Conservation (phyloP, 345 rosid species). For the Trapa bicornis region DNA sequence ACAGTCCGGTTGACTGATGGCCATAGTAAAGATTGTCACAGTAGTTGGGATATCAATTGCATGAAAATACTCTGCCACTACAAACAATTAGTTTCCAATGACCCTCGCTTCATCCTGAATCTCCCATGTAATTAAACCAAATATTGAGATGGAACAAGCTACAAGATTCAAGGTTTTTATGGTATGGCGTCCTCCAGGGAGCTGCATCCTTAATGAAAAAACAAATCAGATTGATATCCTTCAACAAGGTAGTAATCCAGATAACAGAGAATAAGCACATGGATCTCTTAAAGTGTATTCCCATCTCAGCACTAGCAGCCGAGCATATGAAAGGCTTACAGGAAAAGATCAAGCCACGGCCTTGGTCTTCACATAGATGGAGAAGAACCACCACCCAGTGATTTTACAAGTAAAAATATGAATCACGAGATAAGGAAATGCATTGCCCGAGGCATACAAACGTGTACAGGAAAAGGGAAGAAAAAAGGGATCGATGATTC, state of each 20-base stretch:
- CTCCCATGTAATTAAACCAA: no score
- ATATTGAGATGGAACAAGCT: no score
- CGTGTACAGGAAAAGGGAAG: neutral
- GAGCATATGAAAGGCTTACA: neutral
- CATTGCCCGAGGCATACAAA: constrained; percentile 16
- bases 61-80: no score
- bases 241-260: constrained; percentile 1
- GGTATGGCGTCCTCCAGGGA: no score
- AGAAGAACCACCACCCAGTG: constrained; percentile 11
- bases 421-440: constrained; percentile 20
- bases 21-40: no score
- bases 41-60: no score
- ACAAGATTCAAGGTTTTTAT: no score
- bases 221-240: neutral
- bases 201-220: neutral
- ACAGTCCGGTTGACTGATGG: no score
- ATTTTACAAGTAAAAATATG: constrained; percentile 23
- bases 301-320: neutral
- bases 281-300: neutral
- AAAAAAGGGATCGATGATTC: neutral
- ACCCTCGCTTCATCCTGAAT: no score
- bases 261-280: constrained; percentile 1
- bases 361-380: neutral
- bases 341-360: neutral
- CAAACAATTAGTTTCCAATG: no score